phyloP scores from a whole-genome alignment of 2,329 filamentous ascomycete species.

The Emmonsiellopsis sp. region DNA sequence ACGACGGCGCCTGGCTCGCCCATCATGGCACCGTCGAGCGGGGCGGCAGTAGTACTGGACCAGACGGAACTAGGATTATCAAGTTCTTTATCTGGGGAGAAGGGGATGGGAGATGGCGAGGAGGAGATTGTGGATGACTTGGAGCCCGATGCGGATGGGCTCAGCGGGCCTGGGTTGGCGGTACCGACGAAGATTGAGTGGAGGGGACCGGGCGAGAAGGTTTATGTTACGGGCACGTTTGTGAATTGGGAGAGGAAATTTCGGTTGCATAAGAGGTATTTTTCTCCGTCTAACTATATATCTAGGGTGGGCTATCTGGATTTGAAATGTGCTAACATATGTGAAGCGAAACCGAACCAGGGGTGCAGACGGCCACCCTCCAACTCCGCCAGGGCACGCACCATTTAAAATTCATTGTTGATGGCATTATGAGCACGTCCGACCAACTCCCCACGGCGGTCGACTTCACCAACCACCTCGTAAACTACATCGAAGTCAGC shows the following conservation, averaged over 20 bases:
- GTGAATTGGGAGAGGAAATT: slow-evolving; percentile 97
- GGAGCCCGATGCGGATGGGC: slow-evolving; percentile 39
- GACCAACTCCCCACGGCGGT: slow-evolving; percentile 85
- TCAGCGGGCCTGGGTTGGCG: slow-evolving; percentile 55
- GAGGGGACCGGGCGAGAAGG: slow-evolving; percentile 71
- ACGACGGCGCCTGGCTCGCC: slow-evolving; percentile 82
- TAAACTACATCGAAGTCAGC: slow-evolving; percentile 95
- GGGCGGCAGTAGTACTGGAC: slow-evolving; percentile 10
- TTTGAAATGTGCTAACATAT: not conserved
- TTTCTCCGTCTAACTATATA: not conserved
- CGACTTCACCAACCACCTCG: slow-evolving; percentile 93
- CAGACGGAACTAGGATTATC: slow-evolving; percentile 27
- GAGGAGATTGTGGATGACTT: slow-evolving; percentile 67
- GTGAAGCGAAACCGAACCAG: slow-evolving; percentile 32
- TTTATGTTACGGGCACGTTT: slow-evolving; percentile 95
- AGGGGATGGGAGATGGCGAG: slow-evolving; percentile 26
- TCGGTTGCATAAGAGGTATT: slow-evolving; percentile 73
- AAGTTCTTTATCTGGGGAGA: not conserved
- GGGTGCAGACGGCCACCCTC: slow-evolving; percentile 65
- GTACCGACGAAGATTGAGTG: slow-evolving; percentile 83
- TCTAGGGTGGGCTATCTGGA: not conserved
- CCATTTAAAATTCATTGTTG: slow-evolving; percentile 91
- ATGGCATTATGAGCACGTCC: slow-evolving; percentile 85
- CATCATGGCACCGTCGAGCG: slow-evolving; percentile 64
- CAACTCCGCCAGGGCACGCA: slow-evolving; percentile 87